phyloP scores from a whole-genome alignment of 2,329 filamentous ascomycete species.

The Corniculantispora saksenae region DNA sequence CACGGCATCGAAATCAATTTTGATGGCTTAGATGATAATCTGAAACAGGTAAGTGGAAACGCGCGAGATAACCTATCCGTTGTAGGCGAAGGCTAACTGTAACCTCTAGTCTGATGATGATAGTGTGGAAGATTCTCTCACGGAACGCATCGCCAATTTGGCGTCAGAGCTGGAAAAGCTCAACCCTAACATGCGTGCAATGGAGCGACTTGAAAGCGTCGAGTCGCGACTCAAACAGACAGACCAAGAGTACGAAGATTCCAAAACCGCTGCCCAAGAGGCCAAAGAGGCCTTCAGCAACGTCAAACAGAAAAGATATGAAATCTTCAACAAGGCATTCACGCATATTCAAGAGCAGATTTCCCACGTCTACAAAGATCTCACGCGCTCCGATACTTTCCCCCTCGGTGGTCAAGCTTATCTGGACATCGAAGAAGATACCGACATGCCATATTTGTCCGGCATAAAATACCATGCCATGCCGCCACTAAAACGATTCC shows the following conservation, averaged over 20 bases:
- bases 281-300: constrained; percentile 83
- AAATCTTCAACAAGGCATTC: constrained; percentile 95
- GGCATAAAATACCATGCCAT: constrained; percentile 99
- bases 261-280: constrained; percentile 70
- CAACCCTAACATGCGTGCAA: constrained; percentile 94
- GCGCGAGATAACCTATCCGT: background rate
- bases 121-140: constrained; percentile 71
- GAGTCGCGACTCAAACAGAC: constrained; percentile 79
- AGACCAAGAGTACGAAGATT: constrained; percentile 86
- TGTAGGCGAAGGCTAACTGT: constrained; percentile 29
- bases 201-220: constrained; percentile 85
- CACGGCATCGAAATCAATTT: constrained; percentile 93
- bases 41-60: constrained; percentile 65
- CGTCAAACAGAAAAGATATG: constrained; percentile 78
- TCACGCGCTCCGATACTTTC: constrained; percentile 87
- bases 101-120: constrained; percentile 62
- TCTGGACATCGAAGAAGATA: constrained; percentile 89
- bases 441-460: constrained; percentile 91
- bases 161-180: constrained; percentile 85
- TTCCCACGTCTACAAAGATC: constrained; percentile 87
- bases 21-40: constrained; percentile 74
- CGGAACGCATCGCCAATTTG: constrained; percentile 74
- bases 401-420: constrained; percentile 88
- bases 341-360: constrained; percentile 94
- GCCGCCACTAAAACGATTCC: constrained; percentile 96